Percentiles rank a stretch among this genome's conserved stretches.
phyloP scores from a whole-genome alignment of 306 rosid species.

The Spatholobus suberectus region DNA sequence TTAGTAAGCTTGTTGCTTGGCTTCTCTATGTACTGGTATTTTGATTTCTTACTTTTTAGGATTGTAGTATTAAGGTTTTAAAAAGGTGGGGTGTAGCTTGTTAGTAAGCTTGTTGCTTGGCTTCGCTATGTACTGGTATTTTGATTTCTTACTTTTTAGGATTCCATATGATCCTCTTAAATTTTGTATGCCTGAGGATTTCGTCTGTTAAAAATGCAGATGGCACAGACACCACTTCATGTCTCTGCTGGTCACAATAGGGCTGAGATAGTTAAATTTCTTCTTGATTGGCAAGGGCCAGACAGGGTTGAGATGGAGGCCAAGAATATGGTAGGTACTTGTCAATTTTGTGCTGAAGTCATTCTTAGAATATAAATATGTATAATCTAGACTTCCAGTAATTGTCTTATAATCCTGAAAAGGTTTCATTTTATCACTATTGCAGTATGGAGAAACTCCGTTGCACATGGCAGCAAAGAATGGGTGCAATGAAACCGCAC shows the following conservation, averaged over 20 bases:
- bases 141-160: conserved; percentile 19
- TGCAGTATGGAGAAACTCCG: conserved; percentile 96
- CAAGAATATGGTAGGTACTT: conserved; percentile 75
- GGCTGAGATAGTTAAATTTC: conserved; percentile 77
- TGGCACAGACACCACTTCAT: conserved; percentile 95
- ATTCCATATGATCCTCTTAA: conserved; percentile 12
- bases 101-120: conserved; percentile 22
- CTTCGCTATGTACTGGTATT: background rate
- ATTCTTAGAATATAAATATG: conserved; percentile 5
- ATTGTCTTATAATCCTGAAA: conserved; percentile 7
- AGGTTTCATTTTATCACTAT: conserved; percentile 23
- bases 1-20: conserved; percentile 22
- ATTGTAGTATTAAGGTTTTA: background rate
- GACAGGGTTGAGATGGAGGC: conserved; percentile 84
- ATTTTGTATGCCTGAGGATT: conserved; percentile 22
- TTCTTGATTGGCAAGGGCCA: conserved; percentile 80
- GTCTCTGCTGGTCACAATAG: conserved; percentile 85
- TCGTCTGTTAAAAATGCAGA: conserved; percentile 56
- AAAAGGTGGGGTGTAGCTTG: background rate
- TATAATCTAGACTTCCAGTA: conserved; percentile 3
- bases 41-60: conserved; percentile 19
- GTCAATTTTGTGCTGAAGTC: background rate
- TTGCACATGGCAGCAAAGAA: conserved; percentile 96
- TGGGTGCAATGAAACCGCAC: conserved; percentile 84
- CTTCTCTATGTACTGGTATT: background rate